Conservation (phyloP, 495 filamentous ascomycete species). For the Chlorociboria aeruginascens region DNA sequence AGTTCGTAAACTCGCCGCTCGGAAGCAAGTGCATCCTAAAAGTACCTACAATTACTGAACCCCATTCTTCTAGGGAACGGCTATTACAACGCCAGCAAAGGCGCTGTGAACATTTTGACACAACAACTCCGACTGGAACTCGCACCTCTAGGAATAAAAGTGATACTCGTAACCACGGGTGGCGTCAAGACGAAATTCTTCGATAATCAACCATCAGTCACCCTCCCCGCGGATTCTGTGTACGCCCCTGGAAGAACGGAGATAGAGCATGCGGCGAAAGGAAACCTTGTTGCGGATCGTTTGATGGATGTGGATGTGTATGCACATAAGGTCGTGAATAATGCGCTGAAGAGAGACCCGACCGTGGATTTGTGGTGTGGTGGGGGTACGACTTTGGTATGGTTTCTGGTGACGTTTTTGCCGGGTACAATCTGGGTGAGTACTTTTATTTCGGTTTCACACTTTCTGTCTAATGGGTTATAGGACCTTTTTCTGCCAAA, state of each 20-base stretch:
- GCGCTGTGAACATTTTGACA: constrained; percentile 32
- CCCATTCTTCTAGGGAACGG: background rate
- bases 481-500: constrained; percentile 3
- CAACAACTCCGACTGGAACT: constrained; percentile 41
- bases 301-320: constrained; percentile 19
- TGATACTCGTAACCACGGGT: constrained; percentile 28
- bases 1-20: background rate
- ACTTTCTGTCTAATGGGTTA: background rate
- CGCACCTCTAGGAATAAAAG: constrained; percentile 35
- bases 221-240: constrained; percentile 14
- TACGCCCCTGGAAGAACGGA: constrained; percentile 17
- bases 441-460: background rate
- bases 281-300: background rate
- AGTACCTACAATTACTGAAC: background rate
- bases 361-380: constrained; percentile 23
- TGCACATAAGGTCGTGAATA: constrained; percentile 22
- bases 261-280: constrained; percentile 4
- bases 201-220: constrained; percentile 3
- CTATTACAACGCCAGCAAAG: constrained; percentile 43
- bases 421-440: constrained; percentile 21
- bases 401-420: constrained; percentile 19
- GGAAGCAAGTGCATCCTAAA: background rate
- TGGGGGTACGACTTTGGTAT: constrained; percentile 7
- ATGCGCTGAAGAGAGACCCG: constrained; percentile 20
- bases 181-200: constrained; percentile 24